phyloP scores from a whole-genome alignment of 805 yeast genomes.

The Wickerhamiella occidentalis region DNA sequence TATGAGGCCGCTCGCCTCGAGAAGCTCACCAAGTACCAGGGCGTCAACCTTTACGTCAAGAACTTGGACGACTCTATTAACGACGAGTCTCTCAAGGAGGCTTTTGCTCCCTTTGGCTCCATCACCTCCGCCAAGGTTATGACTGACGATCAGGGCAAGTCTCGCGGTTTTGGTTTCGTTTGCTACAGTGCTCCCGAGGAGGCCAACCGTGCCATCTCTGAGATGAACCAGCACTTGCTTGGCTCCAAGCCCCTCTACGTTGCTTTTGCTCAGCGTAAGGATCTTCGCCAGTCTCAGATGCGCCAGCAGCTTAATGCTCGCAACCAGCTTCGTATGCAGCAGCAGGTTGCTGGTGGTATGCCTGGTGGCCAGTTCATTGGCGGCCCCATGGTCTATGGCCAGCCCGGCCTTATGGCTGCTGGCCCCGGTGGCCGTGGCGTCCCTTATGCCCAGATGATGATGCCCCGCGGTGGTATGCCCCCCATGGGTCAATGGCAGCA shows the following conservation, averaged over 20 bases:
- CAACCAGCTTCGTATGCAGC: slow-evolving; percentile 97
- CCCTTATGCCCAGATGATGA: slow-evolving; percentile 31
- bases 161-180: slow-evolving; percentile 97
- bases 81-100: slow-evolving; percentile 84
- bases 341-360: slow-evolving; percentile 72
- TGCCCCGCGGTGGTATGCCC: slow-evolving; percentile 27
- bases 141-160: slow-evolving; percentile 88
- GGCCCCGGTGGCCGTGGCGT: slow-evolving; percentile 51
- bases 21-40: slow-evolving; percentile 88
- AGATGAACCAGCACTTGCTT: slow-evolving; percentile 95
- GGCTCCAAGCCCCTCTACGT: slow-evolving; percentile 94
- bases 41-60: slow-evolving; percentile 92
- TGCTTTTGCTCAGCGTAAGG: slow-evolving; percentile 97
- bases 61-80: slow-evolving; percentile 89
- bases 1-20: slow-evolving; percentile 86
- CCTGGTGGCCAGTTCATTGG: slow-evolving; percentile 67
- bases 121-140: slow-evolving; percentile 94
- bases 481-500: slow-evolving; percentile 31
- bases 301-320: slow-evolving; percentile 97
- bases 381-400: slow-evolving; percentile 65
- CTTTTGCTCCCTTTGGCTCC: slow-evolving; percentile 83
- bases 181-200: slow-evolving; percentile 97
- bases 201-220: slow-evolving; percentile 96
- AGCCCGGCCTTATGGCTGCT: slow-evolving; percentile 76
- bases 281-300: slow-evolving; percentile 90